Base-by-base conservation (phyloP, 495 filamentous ascomycete genomes). In the Sabuloglossum arenarium region DNA sequence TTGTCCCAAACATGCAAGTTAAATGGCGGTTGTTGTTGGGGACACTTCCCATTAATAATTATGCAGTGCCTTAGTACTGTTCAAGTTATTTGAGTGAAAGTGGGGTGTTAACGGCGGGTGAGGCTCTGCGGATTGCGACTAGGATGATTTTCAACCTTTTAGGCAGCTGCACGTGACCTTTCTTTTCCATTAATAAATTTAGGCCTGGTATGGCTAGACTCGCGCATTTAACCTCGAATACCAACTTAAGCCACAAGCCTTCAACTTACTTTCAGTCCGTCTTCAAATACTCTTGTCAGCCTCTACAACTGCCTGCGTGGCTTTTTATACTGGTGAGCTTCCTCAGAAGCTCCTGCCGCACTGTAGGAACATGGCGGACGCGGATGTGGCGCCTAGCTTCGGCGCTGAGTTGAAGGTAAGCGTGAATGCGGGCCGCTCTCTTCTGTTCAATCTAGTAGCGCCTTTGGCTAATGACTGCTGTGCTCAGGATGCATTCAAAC, bases 371-470 rank as follows among this genome's bases (percentile, higher is more conserved):
- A 90, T 90, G 85, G 81, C 82, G 63, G 82, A 85, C 32, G 56
- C 65, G 46, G 65, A 65, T 50, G 76, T 75, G 61, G 75, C 75
- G 69, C 84, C 87, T 58, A 81, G 83, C 52, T 93, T 96, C 65
- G 89, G 89, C 66, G 78, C 82, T 55, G 87, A 93, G 70, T 75
- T 94, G 67, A 96, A 94, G 85, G 88, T 91, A 69, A 45, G 66
- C 21, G 37, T 23, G 42, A 16, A n/a, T n/a, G n/a, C n/a, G n/a
- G n/a, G n/a, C n/a, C n/a, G n/a, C n/a, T n/a, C 39, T 29, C 9
- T 25, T 16, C 6, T 39, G 10, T 46, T 31, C 25, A 29, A 43
- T 12, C 54, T 25, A 27, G 10, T 43, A 14, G 32, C 19, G 25
- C n/a, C 29, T 27, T 5, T 50, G n/a, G 47, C 43, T 52, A 43